A percentile compares a stretch with the other conserved stretches of the same genome.
Conservation (phyloP, 73 alveolate genomes). For the Paramecium primaurelia region DNA sequence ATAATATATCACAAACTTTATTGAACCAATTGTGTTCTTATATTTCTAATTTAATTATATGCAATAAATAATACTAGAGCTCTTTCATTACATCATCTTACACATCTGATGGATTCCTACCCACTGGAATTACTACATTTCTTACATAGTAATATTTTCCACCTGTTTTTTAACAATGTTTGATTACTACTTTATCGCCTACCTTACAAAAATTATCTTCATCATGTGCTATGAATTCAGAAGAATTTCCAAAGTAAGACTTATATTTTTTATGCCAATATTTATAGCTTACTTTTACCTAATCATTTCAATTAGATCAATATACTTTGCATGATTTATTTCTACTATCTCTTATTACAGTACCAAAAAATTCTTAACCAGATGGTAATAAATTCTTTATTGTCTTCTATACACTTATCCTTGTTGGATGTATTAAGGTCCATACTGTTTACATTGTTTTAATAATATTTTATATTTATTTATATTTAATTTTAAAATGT, state of each 20-base stretch:
- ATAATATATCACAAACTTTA: background rate
- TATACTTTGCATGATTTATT: background rate
- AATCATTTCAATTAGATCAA: background rate
- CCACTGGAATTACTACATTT: background rate
- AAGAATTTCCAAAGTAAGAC: background rate
- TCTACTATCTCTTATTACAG: background rate
- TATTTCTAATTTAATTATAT: background rate
- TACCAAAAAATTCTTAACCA: constrained; percentile 33
- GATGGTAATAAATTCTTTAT: constrained; percentile 29
- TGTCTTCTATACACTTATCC: background rate
- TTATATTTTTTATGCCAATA: constrained; percentile 26
- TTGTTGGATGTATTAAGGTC: constrained; percentile 15
- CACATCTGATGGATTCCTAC: background rate
- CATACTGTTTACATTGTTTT: constrained; percentile 7
- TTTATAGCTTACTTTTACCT: constrained; percentile 13
- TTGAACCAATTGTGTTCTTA: background rate
- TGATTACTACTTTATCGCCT: constrained; percentile 41
- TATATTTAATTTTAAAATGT: background rate
- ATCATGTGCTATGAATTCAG: constrained; percentile 8
- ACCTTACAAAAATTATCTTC: constrained; percentile 28
- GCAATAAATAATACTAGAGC: background rate
- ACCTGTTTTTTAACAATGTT: background rate
- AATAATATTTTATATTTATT: background rate
- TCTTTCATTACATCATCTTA: constrained; percentile 42
- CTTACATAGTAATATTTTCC: background rate